A percentile compares a stretch with the other conserved stretches of the same genome.
These are phyloP conservation scores for Diaporthe ilicicola DNA, from an alignment of 2,329 filamentous ascomycete genomes.

Conservation along the genomic window DNA sequence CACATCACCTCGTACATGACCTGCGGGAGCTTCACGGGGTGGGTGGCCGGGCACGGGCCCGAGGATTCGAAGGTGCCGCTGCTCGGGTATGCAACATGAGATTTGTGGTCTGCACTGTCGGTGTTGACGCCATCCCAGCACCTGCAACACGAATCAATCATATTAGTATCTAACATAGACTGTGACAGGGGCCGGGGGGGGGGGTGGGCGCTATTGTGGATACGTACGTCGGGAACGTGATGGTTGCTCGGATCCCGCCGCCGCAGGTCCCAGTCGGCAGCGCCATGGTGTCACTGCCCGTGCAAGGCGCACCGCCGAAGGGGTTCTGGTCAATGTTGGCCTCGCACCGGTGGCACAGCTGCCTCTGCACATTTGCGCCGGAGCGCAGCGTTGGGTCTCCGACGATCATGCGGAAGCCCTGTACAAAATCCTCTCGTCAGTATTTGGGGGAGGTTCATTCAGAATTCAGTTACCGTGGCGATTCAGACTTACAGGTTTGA, in stretches of 20 bases:
- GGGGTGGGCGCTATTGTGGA: too few species aligned
- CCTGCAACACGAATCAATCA: neutral
- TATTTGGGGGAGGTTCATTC: neutral
- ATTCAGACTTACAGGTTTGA: conserved; percentile 44
- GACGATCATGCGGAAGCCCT: conserved; percentile 58
- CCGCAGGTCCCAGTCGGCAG: conserved; percentile 38
- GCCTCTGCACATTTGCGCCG: conserved; percentile 20
- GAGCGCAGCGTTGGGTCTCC: conserved; percentile 45
- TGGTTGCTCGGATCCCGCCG: conserved; percentile 39
- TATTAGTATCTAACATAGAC: too few species aligned
- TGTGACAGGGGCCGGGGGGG: too few species aligned
- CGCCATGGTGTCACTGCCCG: conserved; percentile 34
- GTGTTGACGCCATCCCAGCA: conserved; percentile 44
- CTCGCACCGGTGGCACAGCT: conserved; percentile 43
- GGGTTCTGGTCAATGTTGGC: conserved; percentile 39
- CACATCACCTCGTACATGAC: conserved; percentile 53
- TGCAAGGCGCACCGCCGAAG: conserved; percentile 21
- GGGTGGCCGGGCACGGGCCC: conserved; percentile 41
- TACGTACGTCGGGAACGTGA: conserved; percentile 37
- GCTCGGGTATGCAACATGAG: conserved; percentile 43
- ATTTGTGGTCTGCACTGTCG: conserved; percentile 43
- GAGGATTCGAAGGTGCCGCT: conserved; percentile 19
- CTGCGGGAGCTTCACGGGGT: conserved; percentile 46
- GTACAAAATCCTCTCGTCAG: neutral
- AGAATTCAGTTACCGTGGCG: neutral